phyloP scores from a whole-genome alignment of 352 stramenopile species.

The Pythium periplocum region DNA sequence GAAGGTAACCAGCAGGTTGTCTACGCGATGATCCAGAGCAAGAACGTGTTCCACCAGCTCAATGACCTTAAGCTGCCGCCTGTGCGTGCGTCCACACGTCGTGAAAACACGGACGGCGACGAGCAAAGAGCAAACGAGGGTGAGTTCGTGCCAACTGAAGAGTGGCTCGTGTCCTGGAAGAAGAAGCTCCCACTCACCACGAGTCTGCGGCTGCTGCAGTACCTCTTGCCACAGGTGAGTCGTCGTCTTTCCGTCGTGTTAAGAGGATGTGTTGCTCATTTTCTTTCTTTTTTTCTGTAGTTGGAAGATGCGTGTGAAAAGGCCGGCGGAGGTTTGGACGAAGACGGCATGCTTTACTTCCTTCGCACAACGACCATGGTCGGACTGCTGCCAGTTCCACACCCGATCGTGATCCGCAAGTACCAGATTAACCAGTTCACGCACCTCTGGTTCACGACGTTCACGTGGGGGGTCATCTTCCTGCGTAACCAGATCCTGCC shows the following conservation, averaged over 20 bases:
- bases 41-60: constrained; percentile 91
- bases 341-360: constrained; percentile 96
- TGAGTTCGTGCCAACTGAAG: constrained; percentile 86
- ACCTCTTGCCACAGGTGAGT: constrained; percentile 89
- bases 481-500: constrained; percentile 95
- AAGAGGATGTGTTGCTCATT: background rate
- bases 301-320: constrained; percentile 73
- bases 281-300: constrained; percentile 14
- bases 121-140: no score
- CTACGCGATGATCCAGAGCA: constrained; percentile 97
- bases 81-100: constrained; percentile 43
- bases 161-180: constrained; percentile 94
- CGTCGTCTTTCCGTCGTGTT: background rate
- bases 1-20: constrained; percentile 96
- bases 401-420: constrained; percentile 98
- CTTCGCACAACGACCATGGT: constrained; percentile 97
- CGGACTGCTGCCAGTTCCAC: constrained; percentile 95
- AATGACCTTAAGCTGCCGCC: constrained; percentile 88
- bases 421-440: constrained; percentile 99
- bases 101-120: constrained; percentile 24
- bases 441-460: constrained; percentile 98
- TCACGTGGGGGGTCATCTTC: constrained; percentile 99
- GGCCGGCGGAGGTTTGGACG: constrained; percentile 86
- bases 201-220: constrained; percentile 91
- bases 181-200: constrained; percentile 94